Evolutionary conservation across 306 rosid species (phyloP).

Genomic region (Rosa multiflora): DNA sequence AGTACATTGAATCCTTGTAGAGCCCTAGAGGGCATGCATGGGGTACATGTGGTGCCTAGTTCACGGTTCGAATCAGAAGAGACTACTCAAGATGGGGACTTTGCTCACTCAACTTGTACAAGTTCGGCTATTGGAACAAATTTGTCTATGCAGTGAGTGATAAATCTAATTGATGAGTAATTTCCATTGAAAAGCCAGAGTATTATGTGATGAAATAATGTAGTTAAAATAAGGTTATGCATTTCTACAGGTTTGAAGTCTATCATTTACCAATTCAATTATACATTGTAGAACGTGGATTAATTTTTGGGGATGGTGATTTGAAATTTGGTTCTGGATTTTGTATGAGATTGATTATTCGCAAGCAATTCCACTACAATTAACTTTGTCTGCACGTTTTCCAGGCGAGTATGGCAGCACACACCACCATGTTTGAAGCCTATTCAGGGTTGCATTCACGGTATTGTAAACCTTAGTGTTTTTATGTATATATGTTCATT

Average conservation of each 20-base stretch:
- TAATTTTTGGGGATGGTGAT: no score
- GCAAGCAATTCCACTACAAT: neutral
- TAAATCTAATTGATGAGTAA: slow-evolving; percentile 11
- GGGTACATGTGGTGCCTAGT: slow-evolving; percentile 60
- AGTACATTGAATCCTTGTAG: slow-evolving; percentile 35
- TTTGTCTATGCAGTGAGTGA: slow-evolving; percentile 81
- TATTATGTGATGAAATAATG: neutral
- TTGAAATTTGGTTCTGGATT: no score
- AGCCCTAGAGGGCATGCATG: slow-evolving; percentile 78
- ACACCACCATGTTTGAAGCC: slow-evolving; percentile 83
- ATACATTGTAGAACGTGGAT: neutral
- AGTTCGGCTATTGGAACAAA: slow-evolving; percentile 44
- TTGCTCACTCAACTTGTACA: slow-evolving; percentile 38
- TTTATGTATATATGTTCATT: slow-evolving; percentile 8
- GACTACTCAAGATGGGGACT: slow-evolving; percentile 42
- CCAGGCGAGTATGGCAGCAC: slow-evolving; percentile 78
- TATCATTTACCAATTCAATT: neutral
- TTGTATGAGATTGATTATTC: neutral
- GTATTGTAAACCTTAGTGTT: slow-evolving; percentile 38
- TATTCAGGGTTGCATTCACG: slow-evolving; percentile 59
- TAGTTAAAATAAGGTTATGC: neutral
- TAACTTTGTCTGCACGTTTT: slow-evolving; percentile 35
- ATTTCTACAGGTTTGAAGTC: neutral
- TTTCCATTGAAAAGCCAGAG: neutral
- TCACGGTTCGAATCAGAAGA: slow-evolving; percentile 57